Evolutionary conservation across 2,329 filamentous ascomycete species (phyloP).

Genomic region (Zasmidium angulare): DNA sequence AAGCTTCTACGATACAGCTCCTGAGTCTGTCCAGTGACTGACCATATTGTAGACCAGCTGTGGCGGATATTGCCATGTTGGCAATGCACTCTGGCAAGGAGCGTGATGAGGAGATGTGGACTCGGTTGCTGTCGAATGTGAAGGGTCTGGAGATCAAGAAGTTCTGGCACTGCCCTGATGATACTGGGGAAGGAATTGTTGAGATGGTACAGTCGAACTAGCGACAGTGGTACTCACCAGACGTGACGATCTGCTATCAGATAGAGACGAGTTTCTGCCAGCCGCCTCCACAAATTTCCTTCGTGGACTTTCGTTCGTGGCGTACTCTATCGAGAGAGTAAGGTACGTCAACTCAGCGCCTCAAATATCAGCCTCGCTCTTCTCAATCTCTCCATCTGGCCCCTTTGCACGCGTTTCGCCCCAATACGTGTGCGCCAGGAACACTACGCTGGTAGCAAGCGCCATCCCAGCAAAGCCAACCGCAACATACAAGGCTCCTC

Average conservation of each 20-base stretch:
- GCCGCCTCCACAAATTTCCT: too few relatives aligned
- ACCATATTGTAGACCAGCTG: not conserved
- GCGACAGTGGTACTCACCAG: too few relatives aligned
- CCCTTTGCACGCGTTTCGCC: too few relatives aligned
- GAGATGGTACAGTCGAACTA: not conserved
- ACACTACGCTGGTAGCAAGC: constrained; percentile 2
- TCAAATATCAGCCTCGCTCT: too few relatives aligned
- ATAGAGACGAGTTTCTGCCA: too few relatives aligned
- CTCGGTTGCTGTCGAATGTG: not conserved
- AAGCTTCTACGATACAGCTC: not conserved
- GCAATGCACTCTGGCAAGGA: constrained; percentile 5
- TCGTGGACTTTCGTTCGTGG: too few relatives aligned
- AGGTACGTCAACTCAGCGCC: too few relatives aligned
- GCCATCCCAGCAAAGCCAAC: constrained; percentile 31
- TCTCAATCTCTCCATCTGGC: too few relatives aligned
- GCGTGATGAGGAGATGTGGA: constrained; percentile 5
- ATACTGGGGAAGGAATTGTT: not conserved
- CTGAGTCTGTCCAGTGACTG: not conserved
- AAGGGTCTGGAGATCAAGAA: constrained; percentile 1
- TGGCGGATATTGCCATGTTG: not conserved
- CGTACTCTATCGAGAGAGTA: too few relatives aligned
- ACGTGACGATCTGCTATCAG: too few relatives aligned
- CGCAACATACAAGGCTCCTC: constrained; percentile 42
- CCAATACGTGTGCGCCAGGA: not conserved
- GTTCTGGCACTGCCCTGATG: not conserved